Evolutionary conservation across 83 land plant genomes (phyloP), one percentile per base, ranked within the genome.

Genomic region (Thuja plicata): DNA sequence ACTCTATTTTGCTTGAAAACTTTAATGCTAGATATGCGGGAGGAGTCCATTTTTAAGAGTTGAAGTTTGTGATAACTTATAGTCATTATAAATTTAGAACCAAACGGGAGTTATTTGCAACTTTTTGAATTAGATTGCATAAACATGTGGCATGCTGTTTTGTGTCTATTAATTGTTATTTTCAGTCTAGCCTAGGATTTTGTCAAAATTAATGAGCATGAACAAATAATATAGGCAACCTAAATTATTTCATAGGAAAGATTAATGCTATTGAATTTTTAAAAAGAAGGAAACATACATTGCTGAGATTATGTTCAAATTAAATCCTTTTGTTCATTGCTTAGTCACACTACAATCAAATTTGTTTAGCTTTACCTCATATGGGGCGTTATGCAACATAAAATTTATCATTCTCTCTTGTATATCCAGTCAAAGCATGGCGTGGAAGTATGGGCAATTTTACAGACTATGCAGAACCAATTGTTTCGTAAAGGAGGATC

Each of bases 351-450:
- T 19, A 17, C 27, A 4, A 21, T 60, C 70, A 60, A 21, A 60
- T 19, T 60, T 60, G 5, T 3, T 19, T 60, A 19, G 24, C 27
- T 60, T 21, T 19, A 19, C 70, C 70, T 60, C 21, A 79, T 40
- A 21, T 3, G 40, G 46, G 27, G 45, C 9, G 4, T 10, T 10
- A 19, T 40, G 43, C 40, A 10, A 19, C 19, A 34, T 40, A 19
- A 2, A 79, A 40, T 79, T 40, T 82, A 4, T 48, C 50, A 43
- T 27, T 7, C 37, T 48, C 34, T 83, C 30, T 48, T 48, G 32
- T 50, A n/a, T n/a, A 83, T 83, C 16, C 85, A 83, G 85, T 45
- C 85, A 48, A 83, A 27, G 35, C 85, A 12, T 30, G 85, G 48
- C 12, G 48, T 30, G n/a, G 57, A 46, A n/a, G 7, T 12, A 15